Conservation (phyloP, 352 stramenopile species). For the Pythium oligandrum region DNA sequence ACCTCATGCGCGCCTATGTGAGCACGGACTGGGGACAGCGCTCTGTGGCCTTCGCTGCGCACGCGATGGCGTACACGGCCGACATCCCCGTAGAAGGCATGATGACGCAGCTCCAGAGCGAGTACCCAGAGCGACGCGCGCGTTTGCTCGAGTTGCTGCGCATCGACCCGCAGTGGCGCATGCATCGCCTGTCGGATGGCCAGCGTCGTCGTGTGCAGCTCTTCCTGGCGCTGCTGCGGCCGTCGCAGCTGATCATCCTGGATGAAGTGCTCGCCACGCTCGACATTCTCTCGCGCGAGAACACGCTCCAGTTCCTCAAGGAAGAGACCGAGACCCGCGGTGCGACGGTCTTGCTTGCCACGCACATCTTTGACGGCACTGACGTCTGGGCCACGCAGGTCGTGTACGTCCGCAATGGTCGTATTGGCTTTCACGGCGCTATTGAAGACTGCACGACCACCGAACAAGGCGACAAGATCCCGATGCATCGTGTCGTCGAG, state of each 20-base stretch:
- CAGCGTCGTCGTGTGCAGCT: constrained; percentile 93
- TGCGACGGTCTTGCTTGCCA: constrained; percentile 71
- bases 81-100: constrained; percentile 96
- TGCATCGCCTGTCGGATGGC: constrained; percentile 79
- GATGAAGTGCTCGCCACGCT: constrained; percentile 98
- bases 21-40: constrained; percentile 96
- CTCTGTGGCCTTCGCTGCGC: constrained; percentile 92
- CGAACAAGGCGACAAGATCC: constrained; percentile 46
- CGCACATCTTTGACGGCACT: constrained; percentile 98
- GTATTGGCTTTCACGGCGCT: constrained; percentile 49
- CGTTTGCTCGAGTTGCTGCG: constrained; percentile 93
- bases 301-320: constrained; percentile 93
- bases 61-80: constrained; percentile 84
- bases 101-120: constrained; percentile 95
- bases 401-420: constrained; percentile 84
- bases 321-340: constrained; percentile 54
- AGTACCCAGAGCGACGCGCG: constrained; percentile 91
- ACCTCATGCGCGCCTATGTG: constrained; percentile 92
- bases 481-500: constrained; percentile 91
- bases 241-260: constrained; percentile 96
- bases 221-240: constrained; percentile 93
- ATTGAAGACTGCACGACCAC: constrained; percentile 71
- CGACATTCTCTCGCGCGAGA: constrained; percentile 93
- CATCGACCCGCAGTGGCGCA: constrained; percentile 91
- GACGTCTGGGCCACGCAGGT: constrained; percentile 95